Base-by-base conservation (phyloP, 2,329 filamentous ascomycete species). In the Macrophomina tecta region DNA sequence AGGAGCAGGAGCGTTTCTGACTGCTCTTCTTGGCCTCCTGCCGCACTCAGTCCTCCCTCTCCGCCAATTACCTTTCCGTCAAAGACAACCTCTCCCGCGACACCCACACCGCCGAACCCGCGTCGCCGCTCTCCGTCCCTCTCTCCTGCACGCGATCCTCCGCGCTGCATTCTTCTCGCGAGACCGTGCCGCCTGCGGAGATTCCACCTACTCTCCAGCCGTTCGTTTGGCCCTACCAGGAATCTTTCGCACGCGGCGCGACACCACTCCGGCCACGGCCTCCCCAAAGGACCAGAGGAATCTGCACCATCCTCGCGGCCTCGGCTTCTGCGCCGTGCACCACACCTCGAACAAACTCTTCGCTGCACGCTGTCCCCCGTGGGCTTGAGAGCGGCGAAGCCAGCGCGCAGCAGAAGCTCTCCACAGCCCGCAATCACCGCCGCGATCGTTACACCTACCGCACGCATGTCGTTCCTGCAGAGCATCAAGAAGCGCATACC, bases 401-500 rank as follows among this genome's bases (percentile, higher is more conserved):
- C 62, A 70, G 66, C 42, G 51, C 66, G 66, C 51, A 42, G 52
- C 52, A 18, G 51, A 52, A 42, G 60, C 60, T 49, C 62, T n/a
- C 58, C 63, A 14, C 36, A 45, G 42, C 42, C 42, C 5, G 8
- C 42, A 65, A 38, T 23, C 23, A 38, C 60, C 65, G 45, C 67
- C 71, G 64, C 68, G 45, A 68, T 53, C 63, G 67, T 65, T 60
- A 45, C 52, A 60, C 34, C 53, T 55, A 46, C 56, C 55, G 52
- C 70, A 64, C 60, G 64, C 68, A 84, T 83, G 82, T 79, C 81
- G 58, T 73, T 80, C 68, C 70, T 82, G 64, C 76, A 79, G 67
- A 78, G 81, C 69, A 71, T 84, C 51, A 76, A 77, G 66, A 81
- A 82, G 75, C 79, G 80, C 70, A 71, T 84, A 69, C 82, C 82